phyloP scores from a whole-genome alignment of 371 early-diverging fungal species.

The Saksenaea vasiformis region DNA sequence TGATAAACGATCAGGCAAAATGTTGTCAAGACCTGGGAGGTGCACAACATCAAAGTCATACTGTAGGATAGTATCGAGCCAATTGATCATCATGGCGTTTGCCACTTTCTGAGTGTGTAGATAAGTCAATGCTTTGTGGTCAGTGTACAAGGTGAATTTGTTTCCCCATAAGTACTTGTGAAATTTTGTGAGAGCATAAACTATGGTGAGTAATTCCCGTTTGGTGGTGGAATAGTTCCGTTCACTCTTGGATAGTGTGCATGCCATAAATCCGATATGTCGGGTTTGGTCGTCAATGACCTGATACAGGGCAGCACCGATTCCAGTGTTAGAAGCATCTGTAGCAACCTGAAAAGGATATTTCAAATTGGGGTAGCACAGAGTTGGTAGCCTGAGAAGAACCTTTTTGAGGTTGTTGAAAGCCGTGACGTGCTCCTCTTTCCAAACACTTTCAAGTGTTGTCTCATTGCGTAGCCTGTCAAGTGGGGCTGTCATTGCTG shows the following conservation, averaged over 20 bases:
- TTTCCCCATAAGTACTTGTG: constrained; percentile 25
- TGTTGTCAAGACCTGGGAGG: constrained; percentile 20
- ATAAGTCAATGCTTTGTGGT: constrained; percentile 11
- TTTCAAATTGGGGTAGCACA: constrained; percentile 15
- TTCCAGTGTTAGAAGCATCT: constrained; percentile 33
- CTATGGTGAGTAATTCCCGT: not conserved
- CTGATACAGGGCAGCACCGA: constrained; percentile 25
- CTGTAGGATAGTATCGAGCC: constrained; percentile 23
- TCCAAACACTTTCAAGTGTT: not conserved
- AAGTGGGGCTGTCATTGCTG: constrained; percentile 17
- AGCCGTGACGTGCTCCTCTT: too few species aligned
- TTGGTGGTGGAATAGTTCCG: constrained; percentile 2
- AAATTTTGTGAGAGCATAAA: constrained; percentile 13
- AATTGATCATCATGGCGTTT: constrained; percentile 21
- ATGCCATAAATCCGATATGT: not conserved
- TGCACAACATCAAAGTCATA: constrained; percentile 27
- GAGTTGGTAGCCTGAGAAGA: too few species aligned
- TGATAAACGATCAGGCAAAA: constrained; percentile 21
- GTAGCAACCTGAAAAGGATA: constrained; percentile 27
- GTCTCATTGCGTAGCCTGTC: constrained; percentile 24
- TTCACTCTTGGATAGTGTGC: not conserved
- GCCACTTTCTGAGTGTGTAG: constrained; percentile 20
- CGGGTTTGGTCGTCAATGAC: not conserved
- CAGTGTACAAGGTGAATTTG: constrained; percentile 8
- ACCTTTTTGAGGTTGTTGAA: not conserved